Evolutionary conservation across 2,329 filamentous ascomycete species (phyloP), one percentile per base, ranked within the genome.

Genomic region (Colletotrichum sp.): DNA sequence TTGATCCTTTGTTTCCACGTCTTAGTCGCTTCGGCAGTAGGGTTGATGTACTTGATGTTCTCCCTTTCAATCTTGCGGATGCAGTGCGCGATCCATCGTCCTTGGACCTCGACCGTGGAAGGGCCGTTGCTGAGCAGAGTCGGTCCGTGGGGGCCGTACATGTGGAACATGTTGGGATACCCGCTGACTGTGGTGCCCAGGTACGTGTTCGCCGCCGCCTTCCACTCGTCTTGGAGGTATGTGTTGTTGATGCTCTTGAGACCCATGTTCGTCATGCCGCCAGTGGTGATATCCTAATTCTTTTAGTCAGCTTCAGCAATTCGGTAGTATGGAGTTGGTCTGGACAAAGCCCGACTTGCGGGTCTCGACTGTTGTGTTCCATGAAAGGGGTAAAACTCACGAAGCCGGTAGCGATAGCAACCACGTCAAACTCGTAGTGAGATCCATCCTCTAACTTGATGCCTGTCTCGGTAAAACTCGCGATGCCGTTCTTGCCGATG

Each of bases 111-210:
- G 9, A 89, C 87, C 2, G 85, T 87, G 1, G 88, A 87, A 0
- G 92, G 91, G 0, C 90, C 91, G 78, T 92, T 93, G 79, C 85
- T 82, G 7, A 92, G 83, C 0, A 90, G 86, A 0, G 90, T 92
- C 0, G 91, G 91, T 0, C 85, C 89, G n/a, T 93, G 91, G 1
- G 87, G 84, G 0, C 90, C 90, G 79, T 92, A 92, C 65, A 89
- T 83, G 77, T 87, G 84, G 81, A 89, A 89, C 86, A 89, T 88
- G 79, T 89, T 89, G 36, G 88, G 88, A 65, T 87, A 89, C 16
- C 86, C 86, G 65, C 80, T 79, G 44, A 88, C 84, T 0, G 85
- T 86, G 6, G 81, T 84, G 8, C 88, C 88, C 4, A 89, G 84
- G 71, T 88, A 88, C 0, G 87, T 88, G 60, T 82, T 82, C 5